Evolutionary conservation across 495 filamentous ascomycete genomes (phyloP), one percentile per base, ranked within the genome.

Genomic region (Tuber brumale): DNA sequence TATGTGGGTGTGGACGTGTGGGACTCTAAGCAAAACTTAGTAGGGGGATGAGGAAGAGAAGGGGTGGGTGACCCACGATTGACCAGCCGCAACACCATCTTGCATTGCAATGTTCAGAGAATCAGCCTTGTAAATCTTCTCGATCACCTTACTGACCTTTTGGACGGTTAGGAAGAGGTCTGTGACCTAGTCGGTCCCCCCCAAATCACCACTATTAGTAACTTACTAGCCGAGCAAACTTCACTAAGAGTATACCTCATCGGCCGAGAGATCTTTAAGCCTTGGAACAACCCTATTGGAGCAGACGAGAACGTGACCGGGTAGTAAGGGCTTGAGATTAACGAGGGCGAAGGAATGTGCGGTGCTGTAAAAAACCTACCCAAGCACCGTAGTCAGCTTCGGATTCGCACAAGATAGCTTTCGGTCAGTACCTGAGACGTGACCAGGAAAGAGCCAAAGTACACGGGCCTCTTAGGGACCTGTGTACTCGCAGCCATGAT

Each of bases 21-120:
- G 86, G 37, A 99, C 94, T 41, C 89, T 92, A 27, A 31, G 48
- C 31, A 35, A 16, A 35, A 31, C 27, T 35, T 41, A 23, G 23
- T 35, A 18, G 57, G 61, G 51, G 69, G 51, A 19, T 43, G 39
- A 18, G 46, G 51, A 21, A 2, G n/a, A 46, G 39, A 23, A 37
- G 18, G 35, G 41, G 72, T 39, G 14, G 35, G 45, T 45, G 42
- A 61, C 51, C 9, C 18, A 82, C 81, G 89, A 90, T 87, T 99
- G 95, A 0, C 95, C 95, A 1, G 96, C 93, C 77, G 92, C 92
- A 41, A 84, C 84, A 16, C 95, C 95, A 85, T 99, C 95, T 81
- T 99, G 95, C 23, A 99, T 87, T 0, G 95, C 94, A 72, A 99
- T 91, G 84, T 97, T 99, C 82, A 98, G 89, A 81, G 88, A 90